These are phyloP conservation scores for Primulina huaijiensis DNA, from an alignment of 257 asterid genomes.

Conservation along the genomic window DNA sequence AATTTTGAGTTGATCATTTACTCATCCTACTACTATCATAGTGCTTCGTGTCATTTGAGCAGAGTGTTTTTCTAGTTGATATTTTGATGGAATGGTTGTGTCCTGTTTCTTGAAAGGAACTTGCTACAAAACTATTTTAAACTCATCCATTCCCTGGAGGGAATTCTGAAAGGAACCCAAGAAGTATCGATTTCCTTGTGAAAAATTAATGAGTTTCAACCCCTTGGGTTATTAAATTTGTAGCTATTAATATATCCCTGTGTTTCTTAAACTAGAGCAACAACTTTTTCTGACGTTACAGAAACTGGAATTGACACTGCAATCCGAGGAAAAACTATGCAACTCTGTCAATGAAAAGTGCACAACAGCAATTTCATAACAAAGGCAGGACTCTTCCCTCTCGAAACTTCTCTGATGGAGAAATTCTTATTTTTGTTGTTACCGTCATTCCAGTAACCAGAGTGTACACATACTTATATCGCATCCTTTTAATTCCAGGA, in stretches of 20 bases:
- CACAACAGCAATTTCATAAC: slow-evolving; percentile 55
- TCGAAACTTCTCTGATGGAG: slow-evolving; percentile 42
- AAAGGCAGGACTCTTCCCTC: slow-evolving; percentile 55
- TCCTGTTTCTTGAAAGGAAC: slow-evolving; percentile 43
- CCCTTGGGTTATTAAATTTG: background rate
- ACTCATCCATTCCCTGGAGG: slow-evolving; percentile 69
- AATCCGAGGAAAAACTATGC: slow-evolving; percentile 45
- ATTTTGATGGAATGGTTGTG: slow-evolving; percentile 10
- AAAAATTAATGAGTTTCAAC: background rate
- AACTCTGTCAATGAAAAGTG: slow-evolving; percentile 48
- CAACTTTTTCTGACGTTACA: slow-evolving; percentile 27
- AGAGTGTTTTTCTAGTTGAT: background rate
- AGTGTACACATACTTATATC: slow-evolving; percentile 2
- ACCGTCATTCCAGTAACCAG: background rate
- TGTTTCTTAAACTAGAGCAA: background rate
- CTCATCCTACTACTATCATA: background rate
- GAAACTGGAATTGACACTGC: slow-evolving; percentile 51
- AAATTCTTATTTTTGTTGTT: background rate
- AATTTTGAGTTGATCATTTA: slow-evolving; percentile 2
- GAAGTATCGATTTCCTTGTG: slow-evolving; percentile 44
- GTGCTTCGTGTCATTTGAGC: background rate
- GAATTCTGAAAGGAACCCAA: slow-evolving; percentile 61
- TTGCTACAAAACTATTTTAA: slow-evolving; percentile 49
- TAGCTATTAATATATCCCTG: background rate
- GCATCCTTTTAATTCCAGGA: slow-evolving; percentile 34